phyloP scores from a whole-genome alignment of 164 flowering plant genomes.

The Saururus chinensis region DNA sequence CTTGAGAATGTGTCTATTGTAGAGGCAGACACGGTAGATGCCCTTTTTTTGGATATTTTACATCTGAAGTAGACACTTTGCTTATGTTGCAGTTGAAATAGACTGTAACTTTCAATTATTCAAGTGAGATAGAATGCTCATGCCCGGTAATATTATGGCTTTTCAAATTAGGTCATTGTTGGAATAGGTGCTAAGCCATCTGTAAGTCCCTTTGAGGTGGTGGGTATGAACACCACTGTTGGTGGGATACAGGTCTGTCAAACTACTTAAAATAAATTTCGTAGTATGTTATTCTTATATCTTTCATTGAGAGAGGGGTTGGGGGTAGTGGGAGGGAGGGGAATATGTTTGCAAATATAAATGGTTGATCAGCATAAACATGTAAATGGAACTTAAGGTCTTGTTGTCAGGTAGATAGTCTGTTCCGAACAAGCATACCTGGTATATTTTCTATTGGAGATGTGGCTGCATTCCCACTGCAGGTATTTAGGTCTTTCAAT shows the following conservation, averaged over 20 bases:
- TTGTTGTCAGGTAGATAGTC: conserved; percentile 72
- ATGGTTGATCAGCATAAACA: not conserved
- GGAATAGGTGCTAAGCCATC: conserved; percentile 95
- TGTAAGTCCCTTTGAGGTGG: conserved; percentile 60
- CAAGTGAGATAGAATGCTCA: not conserved
- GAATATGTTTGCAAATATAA: no score
- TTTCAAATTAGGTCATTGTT: conserved; percentile 51
- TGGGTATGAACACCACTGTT: conserved; percentile 53
- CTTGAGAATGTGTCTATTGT: conserved; percentile 67
- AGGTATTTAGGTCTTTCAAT: conserved; percentile 27
- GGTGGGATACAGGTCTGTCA: conserved; percentile 85
- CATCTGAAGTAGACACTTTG: not conserved
- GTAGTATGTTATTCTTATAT: not conserved
- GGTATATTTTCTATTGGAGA: conserved; percentile 92
- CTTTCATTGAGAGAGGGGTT: not conserved
- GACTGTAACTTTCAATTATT: not conserved
- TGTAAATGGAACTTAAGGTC: not conserved
- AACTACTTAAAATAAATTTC: not conserved
- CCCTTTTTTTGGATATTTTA: not conserved
- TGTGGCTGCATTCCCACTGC: conserved; percentile 90
- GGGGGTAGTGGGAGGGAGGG: no score
- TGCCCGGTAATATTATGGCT: conserved; percentile 1
- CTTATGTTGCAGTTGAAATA: not conserved
- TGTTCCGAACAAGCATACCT: conserved; percentile 63
- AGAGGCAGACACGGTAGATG: conserved; percentile 72